Conservation (phyloP, 805 yeast genomes). For the Sungouiozyma intestinalis region DNA sequence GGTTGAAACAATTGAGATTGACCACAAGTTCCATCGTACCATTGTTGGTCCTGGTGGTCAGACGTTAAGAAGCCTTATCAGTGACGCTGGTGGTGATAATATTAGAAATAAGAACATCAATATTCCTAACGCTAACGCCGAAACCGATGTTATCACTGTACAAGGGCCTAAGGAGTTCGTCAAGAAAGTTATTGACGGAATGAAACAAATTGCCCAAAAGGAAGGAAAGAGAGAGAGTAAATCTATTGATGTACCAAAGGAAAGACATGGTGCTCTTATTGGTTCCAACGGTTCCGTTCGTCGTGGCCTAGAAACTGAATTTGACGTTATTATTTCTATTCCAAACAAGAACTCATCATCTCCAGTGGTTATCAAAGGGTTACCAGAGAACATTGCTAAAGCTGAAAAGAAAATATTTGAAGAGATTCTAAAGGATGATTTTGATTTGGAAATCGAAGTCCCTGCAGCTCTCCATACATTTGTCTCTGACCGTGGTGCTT, state of each 20-base stretch:
- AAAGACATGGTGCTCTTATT: slow-evolving; percentile 63
- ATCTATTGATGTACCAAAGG: slow-evolving; percentile 51
- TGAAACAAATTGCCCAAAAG: slow-evolving; percentile 51
- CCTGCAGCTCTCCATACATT: slow-evolving; percentile 50
- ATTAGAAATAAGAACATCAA: slow-evolving; percentile 31
- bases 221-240: slow-evolving; percentile 50
- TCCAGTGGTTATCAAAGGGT: slow-evolving; percentile 48
- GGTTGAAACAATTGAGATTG: slow-evolving; percentile 50
- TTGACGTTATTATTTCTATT: slow-evolving; percentile 49
- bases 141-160: slow-evolving; percentile 45
- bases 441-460: slow-evolving; percentile 41
- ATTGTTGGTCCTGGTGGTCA: slow-evolving; percentile 75
- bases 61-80: slow-evolving; percentile 59
- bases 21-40: slow-evolving; percentile 61
- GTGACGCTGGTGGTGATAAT: slow-evolving; percentile 61
- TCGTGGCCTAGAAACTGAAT: slow-evolving; percentile 61
- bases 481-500: slow-evolving; percentile 58
- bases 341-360: slow-evolving; percentile 51
- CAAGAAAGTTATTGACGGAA: slow-evolving; percentile 49
- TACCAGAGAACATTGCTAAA: slow-evolving; percentile 51
- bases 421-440: slow-evolving; percentile 50
- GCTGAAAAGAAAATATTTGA: slow-evolving; percentile 49
- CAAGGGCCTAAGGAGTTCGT: slow-evolving; percentile 73
- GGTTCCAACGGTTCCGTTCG: slow-evolving; percentile 76
- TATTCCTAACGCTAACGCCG: slow-evolving; percentile 62